Evolutionary conservation across 2,329 filamentous ascomycete species (phyloP).

Genomic region (Keithomyces neogunnii): DNA sequence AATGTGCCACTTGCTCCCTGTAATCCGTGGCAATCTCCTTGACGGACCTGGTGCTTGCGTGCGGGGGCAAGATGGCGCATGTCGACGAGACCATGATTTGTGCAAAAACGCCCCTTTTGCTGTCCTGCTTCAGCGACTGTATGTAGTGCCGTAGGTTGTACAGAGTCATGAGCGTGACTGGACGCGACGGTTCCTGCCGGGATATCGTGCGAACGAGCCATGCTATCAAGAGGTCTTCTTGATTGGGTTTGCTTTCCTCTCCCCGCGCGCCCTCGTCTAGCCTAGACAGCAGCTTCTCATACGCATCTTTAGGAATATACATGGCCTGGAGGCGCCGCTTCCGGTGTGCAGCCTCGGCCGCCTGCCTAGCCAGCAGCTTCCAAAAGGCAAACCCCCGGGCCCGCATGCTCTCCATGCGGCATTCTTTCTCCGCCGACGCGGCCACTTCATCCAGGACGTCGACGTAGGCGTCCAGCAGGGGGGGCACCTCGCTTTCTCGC

Average conservation of each 20-base stretch:
- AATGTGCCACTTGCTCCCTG: background rate
- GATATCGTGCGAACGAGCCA: conserved; percentile 26
- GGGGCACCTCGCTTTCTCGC: conserved; percentile 29
- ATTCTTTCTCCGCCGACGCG: background rate
- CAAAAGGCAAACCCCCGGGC: conserved; percentile 30
- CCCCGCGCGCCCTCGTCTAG: conserved; percentile 19
- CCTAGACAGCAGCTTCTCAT: conserved; percentile 14
- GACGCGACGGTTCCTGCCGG: conserved; percentile 10
- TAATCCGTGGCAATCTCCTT: conserved; percentile 16
- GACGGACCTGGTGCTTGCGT: conserved; percentile 16
- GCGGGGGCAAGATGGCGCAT: conserved; percentile 11
- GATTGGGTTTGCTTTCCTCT: conserved; percentile 15
- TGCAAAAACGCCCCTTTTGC: conserved; percentile 13
- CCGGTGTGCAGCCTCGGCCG: conserved; percentile 3
- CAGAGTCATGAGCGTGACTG: conserved; percentile 16
- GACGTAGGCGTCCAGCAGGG: conserved; percentile 22
- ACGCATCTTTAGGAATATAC: background rate
- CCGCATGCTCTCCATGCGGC: conserved; percentile 7
- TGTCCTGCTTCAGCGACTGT: conserved; percentile 6
- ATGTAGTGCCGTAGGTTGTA: conserved; percentile 20
- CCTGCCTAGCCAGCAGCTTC: conserved; percentile 1
- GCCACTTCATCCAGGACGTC: conserved; percentile 23
- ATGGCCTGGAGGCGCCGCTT: conserved; percentile 1
- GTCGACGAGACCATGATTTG: conserved; percentile 16
- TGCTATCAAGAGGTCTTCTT: conserved; percentile 30